Evolutionary conservation across 306 rosid genomes (phyloP).

Genomic region (Acacia acuminata): DNA sequence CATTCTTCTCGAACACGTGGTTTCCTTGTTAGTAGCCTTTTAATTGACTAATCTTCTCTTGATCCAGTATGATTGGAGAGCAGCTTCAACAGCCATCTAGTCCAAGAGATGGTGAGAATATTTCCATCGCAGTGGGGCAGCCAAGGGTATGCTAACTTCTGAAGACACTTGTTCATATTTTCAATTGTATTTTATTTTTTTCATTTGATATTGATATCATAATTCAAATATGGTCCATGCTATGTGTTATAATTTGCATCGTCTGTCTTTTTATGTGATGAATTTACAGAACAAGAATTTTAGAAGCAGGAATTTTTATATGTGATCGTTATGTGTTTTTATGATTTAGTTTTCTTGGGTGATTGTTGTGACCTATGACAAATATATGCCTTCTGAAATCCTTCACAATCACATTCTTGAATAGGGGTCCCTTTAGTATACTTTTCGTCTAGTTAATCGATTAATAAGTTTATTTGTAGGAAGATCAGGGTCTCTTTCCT

Average conservation of each 20-base stretch:
- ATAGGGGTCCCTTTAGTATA: conserved; percentile 5
- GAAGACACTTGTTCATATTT: conserved; percentile 26
- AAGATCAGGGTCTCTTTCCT: neutral
- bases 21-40: conserved; percentile 13
- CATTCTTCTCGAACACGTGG: conserved; percentile 10
- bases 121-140: conserved; percentile 72
- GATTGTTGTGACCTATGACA: neutral
- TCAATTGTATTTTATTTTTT: conserved; percentile 26
- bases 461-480: neutral
- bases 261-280: conserved; percentile 18
- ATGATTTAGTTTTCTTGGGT: neutral
- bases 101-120: conserved; percentile 95
- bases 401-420: conserved; percentile 18
- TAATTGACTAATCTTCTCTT: conserved; percentile 26
- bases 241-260: neutral
- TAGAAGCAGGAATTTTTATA: neutral
- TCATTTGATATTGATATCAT: neutral
- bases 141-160: conserved; percentile 64
- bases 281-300: conserved; percentile 17
- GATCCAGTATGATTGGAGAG: conserved; percentile 91
- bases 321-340: conserved; percentile 3
- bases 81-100: conserved; percentile 71
- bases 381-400: conserved; percentile 5
- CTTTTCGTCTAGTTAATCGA: neutral
- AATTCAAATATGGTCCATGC: conserved; percentile 11